Evolutionary conservation across 441 rosid genomes (phyloP).

Genomic region (Corymbia calophylla): DNA sequence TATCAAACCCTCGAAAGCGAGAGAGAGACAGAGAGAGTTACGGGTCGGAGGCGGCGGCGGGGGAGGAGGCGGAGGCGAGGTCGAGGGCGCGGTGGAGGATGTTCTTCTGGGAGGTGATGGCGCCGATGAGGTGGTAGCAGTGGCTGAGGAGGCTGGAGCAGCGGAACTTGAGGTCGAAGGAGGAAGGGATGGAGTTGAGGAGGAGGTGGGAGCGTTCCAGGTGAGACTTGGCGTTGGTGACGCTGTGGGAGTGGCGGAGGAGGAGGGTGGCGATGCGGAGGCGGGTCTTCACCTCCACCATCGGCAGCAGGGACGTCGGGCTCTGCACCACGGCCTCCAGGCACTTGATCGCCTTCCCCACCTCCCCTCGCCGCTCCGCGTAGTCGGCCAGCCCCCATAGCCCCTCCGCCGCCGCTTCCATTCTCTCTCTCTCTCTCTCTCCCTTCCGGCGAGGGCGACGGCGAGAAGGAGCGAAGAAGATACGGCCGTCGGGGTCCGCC

Average conservation of each 20-base stretch:
- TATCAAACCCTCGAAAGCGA: neutral
- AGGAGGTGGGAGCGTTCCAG: slow-evolving; percentile 85
- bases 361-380: slow-evolving; percentile 64
- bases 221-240: slow-evolving; percentile 78
- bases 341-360: slow-evolving; percentile 76
- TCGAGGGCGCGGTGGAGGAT: slow-evolving; percentile 76
- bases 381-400: slow-evolving; percentile 88
- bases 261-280: slow-evolving; percentile 76
- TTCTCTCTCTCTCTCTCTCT: neutral
- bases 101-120: slow-evolving; percentile 72
- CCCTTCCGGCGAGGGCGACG: neutral
- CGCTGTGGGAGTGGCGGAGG: slow-evolving; percentile 75
- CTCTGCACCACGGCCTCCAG: slow-evolving; percentile 86
- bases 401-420: slow-evolving; percentile 90
- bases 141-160: slow-evolving; percentile 83
- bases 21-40: neutral
- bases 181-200: slow-evolving; percentile 79
- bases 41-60: slow-evolving; percentile 2
- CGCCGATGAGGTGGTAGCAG: slow-evolving; percentile 82
- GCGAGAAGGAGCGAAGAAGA: neutral
- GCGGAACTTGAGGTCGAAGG: slow-evolving; percentile 76
- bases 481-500: neutral
- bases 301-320: slow-evolving; percentile 65
- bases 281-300: slow-evolving; percentile 80
- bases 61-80: slow-evolving; percentile 35